Evolutionary conservation across 495 filamentous ascomycete genomes (phyloP).

Genomic region (Annulohypoxylon stygium): DNA sequence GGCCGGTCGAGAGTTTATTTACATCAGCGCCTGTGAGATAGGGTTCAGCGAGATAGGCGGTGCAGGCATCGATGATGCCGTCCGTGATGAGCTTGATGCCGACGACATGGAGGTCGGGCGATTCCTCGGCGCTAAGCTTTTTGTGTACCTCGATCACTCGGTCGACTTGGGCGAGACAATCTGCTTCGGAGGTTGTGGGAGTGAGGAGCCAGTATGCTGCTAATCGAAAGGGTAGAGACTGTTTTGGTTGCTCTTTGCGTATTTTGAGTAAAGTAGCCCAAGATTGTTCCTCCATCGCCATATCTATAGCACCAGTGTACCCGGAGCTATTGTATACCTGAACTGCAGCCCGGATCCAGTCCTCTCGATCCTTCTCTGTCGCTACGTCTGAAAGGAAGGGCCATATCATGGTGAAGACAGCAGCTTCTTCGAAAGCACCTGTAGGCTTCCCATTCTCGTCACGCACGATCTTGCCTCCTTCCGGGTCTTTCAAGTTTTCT

Average conservation of each 20-base stretch:
- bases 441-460: conserved; percentile 64
- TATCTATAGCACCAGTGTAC: conserved; percentile 74
- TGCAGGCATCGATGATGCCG: conserved; percentile 76
- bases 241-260: conserved; percentile 50
- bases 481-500: conserved; percentile 61
- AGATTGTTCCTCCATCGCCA: conserved; percentile 75
- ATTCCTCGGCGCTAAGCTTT: conserved; percentile 59
- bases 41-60: conserved; percentile 70
- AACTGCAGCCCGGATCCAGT: conserved; percentile 63
- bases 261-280: conserved; percentile 68
- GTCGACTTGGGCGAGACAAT: conserved; percentile 67
- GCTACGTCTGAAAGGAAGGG: conserved; percentile 66
- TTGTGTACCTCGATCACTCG: conserved; percentile 67
- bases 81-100: conserved; percentile 78
- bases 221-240: conserved; percentile 64
- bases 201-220: conserved; percentile 74
- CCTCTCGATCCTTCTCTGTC: conserved; percentile 64
- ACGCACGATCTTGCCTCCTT: conserved; percentile 69
- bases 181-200: conserved; percentile 56
- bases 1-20: conserved; percentile 56
- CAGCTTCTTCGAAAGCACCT: conserved; percentile 70
- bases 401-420: conserved; percentile 69
- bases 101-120: conserved; percentile 68
- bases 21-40: conserved; percentile 56
- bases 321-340: conserved; percentile 66